Base-by-base conservation (phyloP, 441 rosid genomes). In the Erodium moschatum region DNA sequence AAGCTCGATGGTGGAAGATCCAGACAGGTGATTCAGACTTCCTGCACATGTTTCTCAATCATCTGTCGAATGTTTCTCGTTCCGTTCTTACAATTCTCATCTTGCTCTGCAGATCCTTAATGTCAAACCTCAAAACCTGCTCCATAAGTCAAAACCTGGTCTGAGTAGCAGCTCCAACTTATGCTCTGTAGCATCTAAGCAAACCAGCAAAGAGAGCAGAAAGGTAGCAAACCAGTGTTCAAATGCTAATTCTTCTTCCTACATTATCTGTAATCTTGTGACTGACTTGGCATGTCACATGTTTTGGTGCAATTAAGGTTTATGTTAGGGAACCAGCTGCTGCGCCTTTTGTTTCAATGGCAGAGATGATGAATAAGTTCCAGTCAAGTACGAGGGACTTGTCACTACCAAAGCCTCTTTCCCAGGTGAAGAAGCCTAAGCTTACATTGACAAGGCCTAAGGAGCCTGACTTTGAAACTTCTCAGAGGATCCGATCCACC, bases 11-110 rank as follows among this genome's bases (percentile, higher is more conserved):
- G 82, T 69, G 99, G 97, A 72, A 85, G 67, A 72, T 81, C 96
- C 27, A 89, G 96, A 90, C 91, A 86, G 91, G 99, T 94, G 73
- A n/a, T n/a, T n/a, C n/a, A n/a, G n/a, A n/a, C n/a, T n/a, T n/a
- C n/a, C n/a, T n/a, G n/a, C n/a, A n/a, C n/a, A n/a, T n/a, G n/a
- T n/a, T n/a, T n/a, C n/a, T n/a, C n/a, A n/a, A n/a, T 24, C 27
- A 24, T 24, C 27, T 24, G 27, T 24, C 27, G 2, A 24, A 24
- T 24, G 27, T 24, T 24, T 24, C 27, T 24, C 27, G 2, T 24
- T 24, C 2, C 2, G 27, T 24, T 24, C 27, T 24, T 2, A 24
- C 27, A 24, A 24, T 24, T 24, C 27, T 24, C 27, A 24, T 24
- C 27, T 24, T 24, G 27, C 65, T 61, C 35, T 69, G 42, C 87